These are phyloP conservation scores for Nymphaea thermarum DNA, from an alignment of 164 flowering plant species.

Conservation along the genomic window DNA sequence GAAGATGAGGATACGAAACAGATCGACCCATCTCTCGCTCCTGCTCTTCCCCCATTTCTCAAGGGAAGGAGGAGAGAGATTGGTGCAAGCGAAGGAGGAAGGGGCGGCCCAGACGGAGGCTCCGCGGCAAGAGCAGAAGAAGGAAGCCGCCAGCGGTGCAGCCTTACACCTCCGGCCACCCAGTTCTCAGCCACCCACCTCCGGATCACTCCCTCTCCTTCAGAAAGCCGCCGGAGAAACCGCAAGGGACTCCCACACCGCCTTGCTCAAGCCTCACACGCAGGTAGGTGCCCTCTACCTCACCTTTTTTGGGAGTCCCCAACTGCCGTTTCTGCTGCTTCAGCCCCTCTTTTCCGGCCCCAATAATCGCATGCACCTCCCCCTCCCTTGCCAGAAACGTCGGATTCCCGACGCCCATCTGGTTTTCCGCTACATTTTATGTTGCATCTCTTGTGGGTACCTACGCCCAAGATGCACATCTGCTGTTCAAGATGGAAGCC, in stretches of 20 bases:
- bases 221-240: neutral
- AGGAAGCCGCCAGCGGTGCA: neutral
- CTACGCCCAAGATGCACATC: neutral
- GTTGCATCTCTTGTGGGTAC: neutral
- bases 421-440: neutral
- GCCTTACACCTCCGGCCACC: neutral
- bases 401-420: neutral
- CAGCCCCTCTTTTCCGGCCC: neutral
- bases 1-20: neutral
- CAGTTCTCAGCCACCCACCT: neutral
- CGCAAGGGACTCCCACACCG: neutral
- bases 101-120: neutral
- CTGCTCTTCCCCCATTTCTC: neutral
- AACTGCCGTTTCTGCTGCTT: neutral
- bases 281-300: neutral
- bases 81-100: neutral
- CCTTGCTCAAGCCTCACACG: neutral
- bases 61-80: neutral
- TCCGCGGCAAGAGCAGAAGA: neutral
- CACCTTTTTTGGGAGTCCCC: neutral
- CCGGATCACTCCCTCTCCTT: neutral
- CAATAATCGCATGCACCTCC: neutral
- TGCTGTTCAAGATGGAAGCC: too few relatives aligned
- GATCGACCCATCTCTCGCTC: slow-evolving; percentile 2
- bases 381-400: neutral